phyloP scores from a whole-genome alignment of 345 rosid species.

The Populus euphratica region DNA sequence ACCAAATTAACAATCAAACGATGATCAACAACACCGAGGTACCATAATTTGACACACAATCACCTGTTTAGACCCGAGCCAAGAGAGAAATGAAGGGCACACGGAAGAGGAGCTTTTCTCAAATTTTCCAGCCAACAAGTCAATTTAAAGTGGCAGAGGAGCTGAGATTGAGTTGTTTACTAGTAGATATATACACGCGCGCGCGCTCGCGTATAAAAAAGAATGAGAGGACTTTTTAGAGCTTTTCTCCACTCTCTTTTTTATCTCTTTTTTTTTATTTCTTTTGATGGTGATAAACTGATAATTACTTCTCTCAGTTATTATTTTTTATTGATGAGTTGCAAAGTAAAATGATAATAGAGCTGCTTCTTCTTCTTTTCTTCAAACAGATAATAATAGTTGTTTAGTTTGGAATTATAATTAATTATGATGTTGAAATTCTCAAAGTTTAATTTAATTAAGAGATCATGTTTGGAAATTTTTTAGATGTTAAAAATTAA shows the following conservation, averaged over 20 bases:
- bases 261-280: background rate
- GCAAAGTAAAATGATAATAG: background rate
- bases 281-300: background rate
- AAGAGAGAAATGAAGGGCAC: background rate
- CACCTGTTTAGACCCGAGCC: background rate
- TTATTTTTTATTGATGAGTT: background rate
- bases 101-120: background rate
- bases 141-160: background rate
- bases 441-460: no score
- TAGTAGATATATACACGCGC: background rate
- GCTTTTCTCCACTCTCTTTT: background rate
- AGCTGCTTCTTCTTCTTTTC: background rate
- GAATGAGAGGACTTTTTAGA: background rate
- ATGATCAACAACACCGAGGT: background rate
- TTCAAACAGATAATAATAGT: no score
- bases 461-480: no score
- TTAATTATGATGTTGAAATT: no score
- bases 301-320: background rate
- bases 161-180: background rate
- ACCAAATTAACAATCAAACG: background rate
- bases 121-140: background rate
- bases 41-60: background rate
- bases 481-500: no score
- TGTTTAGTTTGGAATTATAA: no score
- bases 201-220: background rate